Evolutionary conservation across 306 rosid species (phyloP), one percentile per base, ranked within the genome.

Genomic region (Vigna mungo): DNA sequence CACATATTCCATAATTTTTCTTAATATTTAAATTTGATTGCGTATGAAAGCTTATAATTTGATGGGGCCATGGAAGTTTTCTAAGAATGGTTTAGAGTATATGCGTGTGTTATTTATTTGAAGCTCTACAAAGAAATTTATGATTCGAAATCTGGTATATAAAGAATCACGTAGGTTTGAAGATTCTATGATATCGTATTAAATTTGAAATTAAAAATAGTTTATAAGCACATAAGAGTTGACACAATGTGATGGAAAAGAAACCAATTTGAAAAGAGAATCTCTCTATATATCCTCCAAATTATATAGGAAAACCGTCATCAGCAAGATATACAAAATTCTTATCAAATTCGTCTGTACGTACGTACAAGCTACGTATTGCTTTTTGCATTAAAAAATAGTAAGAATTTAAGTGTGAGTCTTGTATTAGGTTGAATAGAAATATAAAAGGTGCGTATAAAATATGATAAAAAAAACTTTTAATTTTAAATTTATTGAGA

Each of bases 211-310:
- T n/a, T n/a, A n/a, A n/a, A n/a, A 39, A 39, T 48, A 34, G 27
- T 58, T 71, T 44, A 25, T 14, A 51, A 74, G 88, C 85, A 78
- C 74, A 53, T 66, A 78, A 85, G 81, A 85, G 86, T 85, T 85
- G 86, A 85, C 79, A 85, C 70, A 18, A 66, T 49, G 77, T 76
- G 17, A 39, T 56, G 59, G 59, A 76, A 80, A 66, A 20, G 84
- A 69, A 80, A 84, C 36, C 74, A 77, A 72, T 72, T 80, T 27
- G 30, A 78, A 78, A 72, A 20, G 16, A 70, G 84, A 85, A 84
- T 84, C 65, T 62, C 20, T 61, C 61, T 74, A 43, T 72, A n/a
- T 44, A 61, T 59, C 44, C 44, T 39, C 44, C 46, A 41, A 41
- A 41, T 41, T 41, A 39, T 39, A 39, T 39, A 7, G 14, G 32